Percentiles rank a stretch among this genome's conserved stretches.
These are phyloP conservation scores for Harrya chromipes DNA, from an alignment of 768 basidiomycete species.

Conservation along the genomic window DNA sequence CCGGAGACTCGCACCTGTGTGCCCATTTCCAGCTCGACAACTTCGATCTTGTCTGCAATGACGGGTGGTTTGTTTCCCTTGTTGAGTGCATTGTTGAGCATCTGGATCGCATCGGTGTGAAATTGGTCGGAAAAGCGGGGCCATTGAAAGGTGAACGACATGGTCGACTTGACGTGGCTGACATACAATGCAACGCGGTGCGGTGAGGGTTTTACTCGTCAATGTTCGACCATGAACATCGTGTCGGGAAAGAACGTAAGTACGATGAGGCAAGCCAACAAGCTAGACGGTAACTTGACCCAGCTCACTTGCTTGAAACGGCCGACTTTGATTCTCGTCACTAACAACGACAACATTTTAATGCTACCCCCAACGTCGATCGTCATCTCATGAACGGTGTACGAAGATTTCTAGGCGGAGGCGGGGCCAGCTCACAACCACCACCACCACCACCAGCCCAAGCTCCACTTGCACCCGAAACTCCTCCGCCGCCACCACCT, in stretches of 20 bases:
- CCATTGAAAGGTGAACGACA: slow-evolving; percentile 95
- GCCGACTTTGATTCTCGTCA: neutral
- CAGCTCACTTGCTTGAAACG: neutral
- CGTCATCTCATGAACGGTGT: slow-evolving; percentile 61
- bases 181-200: neutral
- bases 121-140: slow-evolving; percentile 96
- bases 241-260: slow-evolving; percentile 18
- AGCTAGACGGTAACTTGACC: neutral
- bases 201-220: neutral
- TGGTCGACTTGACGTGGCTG: slow-evolving; percentile 26
- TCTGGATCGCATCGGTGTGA: slow-evolving; percentile 91
- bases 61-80: slow-evolving; percentile 97
- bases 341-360: slow-evolving; percentile 14
- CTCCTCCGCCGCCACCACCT: slow-evolving; percentile 26
- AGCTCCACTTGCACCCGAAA: slow-evolving; percentile 12
- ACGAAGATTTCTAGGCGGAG: slow-evolving; percentile 56
- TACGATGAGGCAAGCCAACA: neutral
- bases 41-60: slow-evolving; percentile 96
- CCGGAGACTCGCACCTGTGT: slow-evolving; percentile 62
- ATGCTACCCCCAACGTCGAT: slow-evolving; percentile 21
- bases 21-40: slow-evolving; percentile 99
- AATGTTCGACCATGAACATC: slow-evolving; percentile 16
- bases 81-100: slow-evolving; percentile 96
- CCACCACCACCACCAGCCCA: slow-evolving; percentile 18
- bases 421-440: slow-evolving; percentile 36